Percentiles rank a stretch among this genome's conserved stretches.
These are phyloP conservation scores for Collybia sordida DNA, from an alignment of 768 basidiomycete species.

Conservation along the genomic window DNA sequence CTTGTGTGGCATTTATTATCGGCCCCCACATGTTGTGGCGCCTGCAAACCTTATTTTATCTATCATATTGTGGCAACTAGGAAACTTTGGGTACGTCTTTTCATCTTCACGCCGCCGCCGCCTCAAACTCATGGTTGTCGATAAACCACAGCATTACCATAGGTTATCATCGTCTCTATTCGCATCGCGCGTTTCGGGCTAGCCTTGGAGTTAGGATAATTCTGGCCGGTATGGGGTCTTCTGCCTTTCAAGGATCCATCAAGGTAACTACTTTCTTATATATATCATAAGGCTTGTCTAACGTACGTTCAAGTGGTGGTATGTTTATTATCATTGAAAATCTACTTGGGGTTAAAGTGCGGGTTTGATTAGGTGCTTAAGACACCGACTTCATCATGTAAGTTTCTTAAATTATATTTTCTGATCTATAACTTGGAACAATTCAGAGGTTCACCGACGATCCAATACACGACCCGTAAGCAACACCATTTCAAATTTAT, in stretches of 20 bases:
- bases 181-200: slow-evolving; percentile 70
- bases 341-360: neutral
- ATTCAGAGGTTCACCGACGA: slow-evolving; percentile 68
- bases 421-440: slow-evolving; percentile 2
- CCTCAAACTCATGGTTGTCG: neutral
- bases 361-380: slow-evolving; percentile 49
- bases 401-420: slow-evolving; percentile 17
- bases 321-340: slow-evolving; percentile 13
- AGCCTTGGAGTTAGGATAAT: slow-evolving; percentile 50
- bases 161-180: slow-evolving; percentile 80
- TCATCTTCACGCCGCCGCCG: neutral
- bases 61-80: slow-evolving; percentile 65
- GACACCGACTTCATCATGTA: slow-evolving; percentile 78
- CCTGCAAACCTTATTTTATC: slow-evolving; percentile 49
- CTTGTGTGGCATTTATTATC: slow-evolving; percentile 45
- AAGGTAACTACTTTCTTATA: slow-evolving; percentile 42
- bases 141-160: slow-evolving; percentile 56
- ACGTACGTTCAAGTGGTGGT: slow-evolving; percentile 47
- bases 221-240: slow-evolving; percentile 65
- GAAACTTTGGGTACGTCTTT: slow-evolving; percentile 61
- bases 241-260: slow-evolving; percentile 79
- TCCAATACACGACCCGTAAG: slow-evolving; percentile 65
- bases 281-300: neutral
- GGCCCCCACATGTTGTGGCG: slow-evolving; percentile 45
- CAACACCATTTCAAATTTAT: neutral